Evolutionary conservation across 305 asterid species (phyloP).

Genomic region (Fraxinus baroniana): DNA sequence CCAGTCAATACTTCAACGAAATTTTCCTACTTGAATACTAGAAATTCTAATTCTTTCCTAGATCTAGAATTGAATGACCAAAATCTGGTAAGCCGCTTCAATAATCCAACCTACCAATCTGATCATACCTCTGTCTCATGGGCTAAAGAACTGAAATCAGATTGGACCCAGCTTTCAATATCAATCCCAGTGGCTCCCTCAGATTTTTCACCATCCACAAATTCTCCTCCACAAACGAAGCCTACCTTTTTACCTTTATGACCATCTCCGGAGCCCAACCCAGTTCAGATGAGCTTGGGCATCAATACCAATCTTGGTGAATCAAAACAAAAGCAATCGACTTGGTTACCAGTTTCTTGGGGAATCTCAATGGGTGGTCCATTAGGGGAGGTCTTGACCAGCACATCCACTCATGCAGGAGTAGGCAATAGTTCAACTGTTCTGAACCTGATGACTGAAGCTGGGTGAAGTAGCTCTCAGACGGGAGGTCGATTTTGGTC

Average conservation of each 20-base stretch:
- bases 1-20: conserved; percentile 61
- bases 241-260: conserved; percentile 43
- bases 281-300: conserved; percentile 60
- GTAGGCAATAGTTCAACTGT: conserved; percentile 20
- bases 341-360: conserved; percentile 69
- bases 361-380: conserved; percentile 79
- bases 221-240: conserved; percentile 51
- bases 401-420: conserved; percentile 29
- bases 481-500: conserved; percentile 15
- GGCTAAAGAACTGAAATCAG: conserved; percentile 60
- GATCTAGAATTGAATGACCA: conserved; percentile 38
- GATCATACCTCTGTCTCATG: conserved; percentile 41
- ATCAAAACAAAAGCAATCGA: conserved; percentile 40
- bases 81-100: conserved; percentile 54
- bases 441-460: conserved; percentile 18
- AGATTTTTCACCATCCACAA: conserved; percentile 54
- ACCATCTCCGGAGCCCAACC: conserved; percentile 50
- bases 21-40: conserved; percentile 44
- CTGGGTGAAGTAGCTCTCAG: conserved; percentile 25
- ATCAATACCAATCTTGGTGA: conserved; percentile 28
- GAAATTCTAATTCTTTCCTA: conserved; percentile 40
- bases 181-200: conserved; percentile 61
- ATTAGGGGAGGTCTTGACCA: conserved; percentile 74
- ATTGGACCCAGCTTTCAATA: conserved; percentile 91
- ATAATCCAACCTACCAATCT: conserved; percentile 58